Conservation (phyloP, 805 yeast species). For the Torulaspora delbrueckii region DNA sequence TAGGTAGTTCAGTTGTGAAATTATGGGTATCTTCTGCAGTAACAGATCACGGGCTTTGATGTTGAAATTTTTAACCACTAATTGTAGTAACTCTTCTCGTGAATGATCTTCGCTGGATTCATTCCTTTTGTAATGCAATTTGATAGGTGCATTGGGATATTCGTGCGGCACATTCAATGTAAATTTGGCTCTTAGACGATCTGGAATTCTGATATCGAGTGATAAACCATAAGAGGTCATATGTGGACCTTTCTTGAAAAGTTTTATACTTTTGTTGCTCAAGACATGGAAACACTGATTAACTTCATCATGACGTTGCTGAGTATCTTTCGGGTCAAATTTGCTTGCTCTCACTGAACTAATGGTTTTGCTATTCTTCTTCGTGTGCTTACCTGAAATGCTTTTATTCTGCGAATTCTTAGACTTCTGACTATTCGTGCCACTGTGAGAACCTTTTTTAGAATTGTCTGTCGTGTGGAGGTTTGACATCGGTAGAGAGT, state of each 20-base stretch:
- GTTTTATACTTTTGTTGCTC: constrained; percentile 17
- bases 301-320: constrained; percentile 18
- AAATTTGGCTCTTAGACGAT: constrained; percentile 11
- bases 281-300: constrained; percentile 19
- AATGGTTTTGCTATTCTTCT: not conserved
- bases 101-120: not conserved
- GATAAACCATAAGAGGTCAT: constrained; percentile 23
- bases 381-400: not conserved
- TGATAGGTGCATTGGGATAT: constrained; percentile 25
- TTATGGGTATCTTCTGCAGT: constrained; percentile 13
- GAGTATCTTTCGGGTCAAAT: constrained; percentile 1
- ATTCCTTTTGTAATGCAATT: constrained; percentile 12
- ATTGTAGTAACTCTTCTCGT: constrained; percentile 8
- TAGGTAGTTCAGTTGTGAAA: constrained; percentile 27
- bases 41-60: constrained; percentile 16
- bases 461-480: too few species aligned
- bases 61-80: constrained; percentile 24
- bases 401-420: not conserved
- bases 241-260: constrained; percentile 21
- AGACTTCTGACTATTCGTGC: not conserved
- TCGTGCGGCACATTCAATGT: constrained; percentile 22
- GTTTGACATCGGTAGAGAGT: not conserved
- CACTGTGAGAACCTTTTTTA: not conserved
- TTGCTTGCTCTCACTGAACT: not conserved
- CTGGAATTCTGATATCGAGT: constrained; percentile 4